A percentile compares a stretch with the other conserved stretches of the same genome.
Evolutionary conservation across 305 asterid genomes (phyloP).

Genomic region (Fraxinus platypoda): DNA sequence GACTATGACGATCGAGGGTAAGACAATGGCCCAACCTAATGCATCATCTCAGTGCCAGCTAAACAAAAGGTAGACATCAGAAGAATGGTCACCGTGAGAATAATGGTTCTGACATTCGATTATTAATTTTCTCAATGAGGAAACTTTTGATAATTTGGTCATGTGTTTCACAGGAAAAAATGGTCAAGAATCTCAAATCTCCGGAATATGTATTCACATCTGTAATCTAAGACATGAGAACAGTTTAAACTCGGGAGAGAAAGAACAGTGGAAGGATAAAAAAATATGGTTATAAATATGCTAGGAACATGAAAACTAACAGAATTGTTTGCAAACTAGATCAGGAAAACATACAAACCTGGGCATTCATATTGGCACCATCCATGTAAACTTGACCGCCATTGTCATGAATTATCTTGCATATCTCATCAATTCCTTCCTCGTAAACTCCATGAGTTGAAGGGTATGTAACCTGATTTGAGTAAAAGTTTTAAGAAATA

Average conservation of each 20-base stretch:
- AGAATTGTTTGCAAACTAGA: neutral
- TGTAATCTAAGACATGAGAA: neutral
- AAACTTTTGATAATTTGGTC: neutral
- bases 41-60: neutral
- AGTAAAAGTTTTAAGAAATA: neutral
- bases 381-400: slow-evolving; percentile 66
- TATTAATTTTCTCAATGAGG: neutral
- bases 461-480: slow-evolving; percentile 51
- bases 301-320: neutral
- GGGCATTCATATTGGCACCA: slow-evolving; percentile 65
- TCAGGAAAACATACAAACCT: slow-evolving; percentile 28
- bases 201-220: neutral
- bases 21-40: neutral
- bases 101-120: neutral
- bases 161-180: neutral
- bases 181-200: neutral
- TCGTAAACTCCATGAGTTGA: slow-evolving; percentile 62
- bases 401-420: slow-evolving; percentile 54
- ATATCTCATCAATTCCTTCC: slow-evolving; percentile 60
- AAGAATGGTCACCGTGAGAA: neutral
- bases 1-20: neutral
- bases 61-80: neutral
- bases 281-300: neutral
- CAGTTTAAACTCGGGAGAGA: neutral
- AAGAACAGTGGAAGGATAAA: neutral